Conservation (phyloP, 768 basidiomycete species). For the Termitomyces sp. region DNA sequence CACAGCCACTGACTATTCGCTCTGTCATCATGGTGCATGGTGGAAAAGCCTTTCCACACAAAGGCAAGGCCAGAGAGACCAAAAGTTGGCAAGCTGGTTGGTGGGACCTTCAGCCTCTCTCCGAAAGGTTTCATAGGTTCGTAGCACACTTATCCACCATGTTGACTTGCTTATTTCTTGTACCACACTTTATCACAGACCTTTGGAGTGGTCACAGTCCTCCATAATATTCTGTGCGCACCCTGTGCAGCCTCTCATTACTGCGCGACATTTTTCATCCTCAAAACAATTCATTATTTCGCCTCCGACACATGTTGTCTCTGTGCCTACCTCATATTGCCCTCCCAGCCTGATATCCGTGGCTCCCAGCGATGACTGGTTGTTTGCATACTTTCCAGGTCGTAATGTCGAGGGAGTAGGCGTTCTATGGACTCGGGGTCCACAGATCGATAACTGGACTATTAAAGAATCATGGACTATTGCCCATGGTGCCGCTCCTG, state of each 20-base stretch:
- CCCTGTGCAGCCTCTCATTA: conserved; percentile 51
- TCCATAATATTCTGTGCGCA: conserved; percentile 69
- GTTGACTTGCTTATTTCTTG: not conserved
- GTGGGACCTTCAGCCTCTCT: conserved; percentile 68
- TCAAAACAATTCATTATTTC: conserved; percentile 57
- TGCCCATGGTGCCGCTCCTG: conserved; percentile 45
- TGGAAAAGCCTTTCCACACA: conserved; percentile 28
- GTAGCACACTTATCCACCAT: conserved; percentile 6
- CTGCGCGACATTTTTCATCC: conserved; percentile 65
- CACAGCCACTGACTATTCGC: conserved; percentile 9
- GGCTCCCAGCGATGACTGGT: conserved; percentile 52
- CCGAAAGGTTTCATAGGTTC: conserved; percentile 52
- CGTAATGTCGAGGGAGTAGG: conserved; percentile 49
- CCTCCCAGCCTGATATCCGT: conserved; percentile 60
- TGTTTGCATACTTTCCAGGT: conserved; percentile 74
- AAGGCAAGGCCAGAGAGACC: conserved; percentile 49
- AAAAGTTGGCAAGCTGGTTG: conserved; percentile 57
- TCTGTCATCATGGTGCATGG: conserved; percentile 13
- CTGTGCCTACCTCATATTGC: conserved; percentile 43
- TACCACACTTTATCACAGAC: conserved; percentile 32
- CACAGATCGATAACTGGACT: conserved; percentile 57
- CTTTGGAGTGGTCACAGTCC: conserved; percentile 64
- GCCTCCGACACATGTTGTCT: conserved; percentile 45
- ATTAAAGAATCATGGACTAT: conserved; percentile 54
- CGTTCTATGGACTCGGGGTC: conserved; percentile 60